Conservation (phyloP, 257 asterid genomes). For the Voacanga thouarsii region DNA sequence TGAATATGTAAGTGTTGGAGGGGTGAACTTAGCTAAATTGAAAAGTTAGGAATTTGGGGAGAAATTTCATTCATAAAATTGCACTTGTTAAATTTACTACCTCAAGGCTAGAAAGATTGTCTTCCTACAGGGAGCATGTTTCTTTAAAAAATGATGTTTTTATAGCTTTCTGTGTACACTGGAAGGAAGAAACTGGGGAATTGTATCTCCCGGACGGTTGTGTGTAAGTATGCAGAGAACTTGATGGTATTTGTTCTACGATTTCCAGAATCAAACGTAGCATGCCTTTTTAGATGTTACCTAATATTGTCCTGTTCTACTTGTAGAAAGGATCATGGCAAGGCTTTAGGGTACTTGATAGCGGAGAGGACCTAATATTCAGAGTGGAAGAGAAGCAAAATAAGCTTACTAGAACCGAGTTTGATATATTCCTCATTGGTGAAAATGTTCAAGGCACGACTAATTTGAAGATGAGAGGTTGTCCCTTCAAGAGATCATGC, state of each 20-base stretch:
- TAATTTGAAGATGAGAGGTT: constrained; percentile 76
- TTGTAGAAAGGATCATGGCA: constrained; percentile 67
- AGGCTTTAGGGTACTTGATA: constrained; percentile 48
- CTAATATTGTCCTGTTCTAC: constrained; percentile 12
- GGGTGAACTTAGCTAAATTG: neutral
- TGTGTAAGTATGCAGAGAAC: neutral
- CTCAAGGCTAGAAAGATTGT: neutral
- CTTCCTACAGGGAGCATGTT: neutral
- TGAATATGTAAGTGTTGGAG: neutral
- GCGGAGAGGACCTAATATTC: constrained; percentile 44
- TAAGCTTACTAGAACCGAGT: constrained; percentile 47
- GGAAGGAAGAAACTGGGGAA: neutral
- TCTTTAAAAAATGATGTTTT: neutral
- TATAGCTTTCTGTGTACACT: neutral
- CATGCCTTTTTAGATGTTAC: constrained; percentile 8
- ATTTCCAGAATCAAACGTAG: neutral
- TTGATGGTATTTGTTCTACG: neutral
- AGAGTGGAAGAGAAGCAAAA: constrained; percentile 48
- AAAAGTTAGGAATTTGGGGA: neutral
- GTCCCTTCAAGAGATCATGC: constrained; percentile 81
- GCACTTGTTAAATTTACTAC: neutral
- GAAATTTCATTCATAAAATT: neutral
- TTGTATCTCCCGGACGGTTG: neutral
- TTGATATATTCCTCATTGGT: constrained; percentile 44
- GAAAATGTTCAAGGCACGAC: constrained; percentile 40